Percentiles rank a stretch among this genome's conserved stretches.
Evolutionary conservation across 768 basidiomycete species (phyloP).

Genomic region (Termitomyces sp.): DNA sequence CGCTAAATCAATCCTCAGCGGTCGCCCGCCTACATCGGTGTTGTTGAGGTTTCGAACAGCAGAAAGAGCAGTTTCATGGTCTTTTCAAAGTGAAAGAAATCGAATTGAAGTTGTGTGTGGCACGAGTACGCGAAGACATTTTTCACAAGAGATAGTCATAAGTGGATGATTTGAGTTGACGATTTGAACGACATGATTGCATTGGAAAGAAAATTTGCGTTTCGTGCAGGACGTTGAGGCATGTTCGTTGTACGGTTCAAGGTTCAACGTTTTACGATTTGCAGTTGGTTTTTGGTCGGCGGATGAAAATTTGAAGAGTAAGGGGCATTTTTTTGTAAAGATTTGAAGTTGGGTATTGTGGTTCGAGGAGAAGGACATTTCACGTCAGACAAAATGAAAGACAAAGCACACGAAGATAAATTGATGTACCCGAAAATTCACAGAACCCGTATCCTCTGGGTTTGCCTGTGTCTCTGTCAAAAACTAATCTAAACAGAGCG

Average conservation of each 20-base stretch:
- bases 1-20: constrained; percentile 90
- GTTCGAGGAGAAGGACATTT: constrained; percentile 22
- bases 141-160: neutral
- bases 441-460: constrained; percentile 93
- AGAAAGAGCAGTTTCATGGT: constrained; percentile 93
- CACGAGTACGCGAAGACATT: neutral
- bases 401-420: constrained; percentile 27
- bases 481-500: constrained; percentile 59
- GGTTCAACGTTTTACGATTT: neutral
- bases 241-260: neutral
- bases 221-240: neutral
- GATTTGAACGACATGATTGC: neutral
- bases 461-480: constrained; percentile 91
- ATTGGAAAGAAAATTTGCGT: neutral
- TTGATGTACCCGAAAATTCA: constrained; percentile 81
- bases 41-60: constrained; percentile 97
- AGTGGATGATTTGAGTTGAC: neutral
- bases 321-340: constrained; percentile 3
- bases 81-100: constrained; percentile 36
- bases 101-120: constrained; percentile 14
- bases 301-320: neutral
- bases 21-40: constrained; percentile 87
- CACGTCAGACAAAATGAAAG: constrained; percentile 32
- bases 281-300: neutral
- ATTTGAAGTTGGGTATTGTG: neutral